Evolutionary conservation across 2,329 filamentous ascomycete species (phyloP).

Genomic region (Neopestalotiopsis rosae): DNA sequence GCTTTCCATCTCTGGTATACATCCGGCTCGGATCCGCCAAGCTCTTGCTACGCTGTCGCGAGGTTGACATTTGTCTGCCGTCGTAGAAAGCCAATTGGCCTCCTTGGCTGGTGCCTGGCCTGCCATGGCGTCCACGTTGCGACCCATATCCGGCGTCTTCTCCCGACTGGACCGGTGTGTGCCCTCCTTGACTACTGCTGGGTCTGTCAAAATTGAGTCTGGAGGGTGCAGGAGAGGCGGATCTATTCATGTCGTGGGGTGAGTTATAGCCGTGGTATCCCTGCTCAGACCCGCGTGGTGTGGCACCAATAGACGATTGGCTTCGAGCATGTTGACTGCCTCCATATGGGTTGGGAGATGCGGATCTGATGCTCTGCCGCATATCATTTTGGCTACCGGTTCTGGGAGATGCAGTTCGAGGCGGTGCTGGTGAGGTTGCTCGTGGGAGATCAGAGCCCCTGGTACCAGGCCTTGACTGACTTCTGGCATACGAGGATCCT

Average conservation of each 20-base stretch:
- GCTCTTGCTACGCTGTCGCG: slow-evolving; percentile 76
- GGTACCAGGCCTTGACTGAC: slow-evolving; percentile 61
- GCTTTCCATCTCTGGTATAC: slow-evolving; percentile 83
- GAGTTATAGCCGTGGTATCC: slow-evolving; percentile 59
- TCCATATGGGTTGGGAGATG: slow-evolving; percentile 69
- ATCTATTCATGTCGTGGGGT: slow-evolving; percentile 50
- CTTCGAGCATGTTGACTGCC: slow-evolving; percentile 37
- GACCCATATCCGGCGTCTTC: slow-evolving; percentile 62
- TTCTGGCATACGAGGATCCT: slow-evolving; percentile 30
- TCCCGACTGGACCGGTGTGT: slow-evolving; percentile 65
- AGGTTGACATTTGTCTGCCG: slow-evolving; percentile 47
- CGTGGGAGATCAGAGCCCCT: slow-evolving; percentile 64
- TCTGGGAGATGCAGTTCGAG: slow-evolving; percentile 67
- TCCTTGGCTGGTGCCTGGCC: slow-evolving; percentile 54
- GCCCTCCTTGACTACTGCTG: slow-evolving; percentile 55
- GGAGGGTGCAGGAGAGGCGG: slow-evolving; percentile 55
- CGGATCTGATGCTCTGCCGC: slow-evolving; percentile 50
- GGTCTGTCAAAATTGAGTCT: slow-evolving; percentile 53
- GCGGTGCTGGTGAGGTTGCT: slow-evolving; percentile 71
- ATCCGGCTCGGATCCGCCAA: slow-evolving; percentile 82
- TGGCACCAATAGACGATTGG: slow-evolving; percentile 43
- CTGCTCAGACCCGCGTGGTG: slow-evolving; percentile 53
- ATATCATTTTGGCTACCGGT: slow-evolving; percentile 58
- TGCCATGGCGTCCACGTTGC: slow-evolving; percentile 52
- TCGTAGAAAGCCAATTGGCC: slow-evolving; percentile 63